Conservation (phyloP, 176 grass and related monocot species). For the Bothriochloa decipiens region DNA sequence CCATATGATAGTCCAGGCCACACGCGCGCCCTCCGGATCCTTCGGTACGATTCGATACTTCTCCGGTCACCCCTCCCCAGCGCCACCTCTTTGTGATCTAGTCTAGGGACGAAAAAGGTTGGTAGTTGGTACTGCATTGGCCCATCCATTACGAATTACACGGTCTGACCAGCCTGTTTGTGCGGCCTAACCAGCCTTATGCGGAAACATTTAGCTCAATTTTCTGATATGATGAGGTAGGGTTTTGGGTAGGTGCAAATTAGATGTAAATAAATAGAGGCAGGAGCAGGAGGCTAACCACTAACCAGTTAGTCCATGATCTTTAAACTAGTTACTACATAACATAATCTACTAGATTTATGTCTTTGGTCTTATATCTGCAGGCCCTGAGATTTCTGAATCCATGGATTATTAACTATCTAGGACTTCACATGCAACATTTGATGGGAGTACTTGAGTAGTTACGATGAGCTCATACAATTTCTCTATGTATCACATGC, state of each 20-base stretch:
- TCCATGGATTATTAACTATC: too few species aligned
- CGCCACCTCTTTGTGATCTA: neutral
- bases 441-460: too few species aligned
- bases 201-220: neutral
- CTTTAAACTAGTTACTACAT: neutral
- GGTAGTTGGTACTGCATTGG: neutral
- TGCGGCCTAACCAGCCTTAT: neutral
- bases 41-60: conserved; percentile 55
- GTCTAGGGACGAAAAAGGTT: neutral
- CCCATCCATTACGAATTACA: neutral
- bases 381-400: too few species aligned
- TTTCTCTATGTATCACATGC: too few species aligned
- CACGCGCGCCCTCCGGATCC: conserved; percentile 64
- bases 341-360: neutral
- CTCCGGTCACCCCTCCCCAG: neutral
- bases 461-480: too few species aligned
- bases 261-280: neutral
- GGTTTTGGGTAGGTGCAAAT: neutral
- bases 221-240: neutral
- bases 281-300: neutral
- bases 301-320: neutral
- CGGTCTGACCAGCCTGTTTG: neutral
- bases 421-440: too few species aligned
- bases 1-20: conserved; percentile 90
- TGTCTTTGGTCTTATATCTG: neutral